These are phyloP conservation scores for Maudiozyma saulgeensis DNA, from an alignment of 805 yeast genomes.

Conservation along the genomic window DNA sequence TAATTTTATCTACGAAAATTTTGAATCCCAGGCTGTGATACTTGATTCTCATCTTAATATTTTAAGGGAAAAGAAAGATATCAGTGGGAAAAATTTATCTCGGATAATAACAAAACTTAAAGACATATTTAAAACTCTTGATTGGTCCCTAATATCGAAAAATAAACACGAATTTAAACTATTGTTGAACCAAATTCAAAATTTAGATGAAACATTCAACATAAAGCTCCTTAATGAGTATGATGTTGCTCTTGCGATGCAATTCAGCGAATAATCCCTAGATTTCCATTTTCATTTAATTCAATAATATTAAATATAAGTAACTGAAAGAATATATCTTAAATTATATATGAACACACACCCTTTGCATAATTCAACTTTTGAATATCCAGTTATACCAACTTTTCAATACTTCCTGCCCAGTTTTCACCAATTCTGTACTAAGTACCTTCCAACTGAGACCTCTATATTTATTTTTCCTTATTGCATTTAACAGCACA, in stretches of 20 bases:
- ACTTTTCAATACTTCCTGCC: constrained; percentile 8
- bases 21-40: constrained; percentile 11
- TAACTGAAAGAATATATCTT: no score
- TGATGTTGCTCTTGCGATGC: not conserved
- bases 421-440: constrained; percentile 7
- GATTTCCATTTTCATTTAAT: not conserved
- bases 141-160: constrained; percentile 16
- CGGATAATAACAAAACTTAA: constrained; percentile 10
- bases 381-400: constrained; percentile 15
- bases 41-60: constrained; percentile 8
- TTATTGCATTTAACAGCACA: constrained; percentile 7
- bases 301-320: no score
- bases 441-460: constrained; percentile 10
- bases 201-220: not conserved
- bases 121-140: constrained; percentile 8
- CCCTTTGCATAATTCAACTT: not conserved
- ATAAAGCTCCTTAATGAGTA: not conserved
- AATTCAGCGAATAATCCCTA: not conserved
- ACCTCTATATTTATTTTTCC: constrained; percentile 14
- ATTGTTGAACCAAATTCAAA: constrained; percentile 3
- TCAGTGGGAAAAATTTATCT: constrained; percentile 11
- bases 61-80: constrained; percentile 5
- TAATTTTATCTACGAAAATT: constrained; percentile 15
- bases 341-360: not conserved
- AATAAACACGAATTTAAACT: constrained; percentile 7